Percentiles rank a stretch among this genome's conserved stretches.
These are phyloP conservation scores for Leccinellum albellum DNA, from an alignment of 768 basidiomycete species.

Conservation along the genomic window DNA sequence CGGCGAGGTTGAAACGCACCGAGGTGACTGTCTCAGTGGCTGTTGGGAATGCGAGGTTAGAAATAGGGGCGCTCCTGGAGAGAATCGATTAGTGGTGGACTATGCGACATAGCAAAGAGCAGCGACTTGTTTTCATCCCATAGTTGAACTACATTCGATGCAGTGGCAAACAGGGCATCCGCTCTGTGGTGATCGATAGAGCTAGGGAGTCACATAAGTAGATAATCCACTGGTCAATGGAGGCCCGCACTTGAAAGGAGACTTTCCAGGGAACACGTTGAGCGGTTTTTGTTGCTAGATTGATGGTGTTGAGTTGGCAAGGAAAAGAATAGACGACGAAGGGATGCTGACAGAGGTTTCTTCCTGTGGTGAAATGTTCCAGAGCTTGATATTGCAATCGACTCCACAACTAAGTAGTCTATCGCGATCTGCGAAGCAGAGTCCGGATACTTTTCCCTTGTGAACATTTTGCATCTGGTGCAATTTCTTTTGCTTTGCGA, in stretches of 20 bases:
- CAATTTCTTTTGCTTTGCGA: conserved; percentile 54
- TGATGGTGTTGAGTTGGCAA: conserved; percentile 8
- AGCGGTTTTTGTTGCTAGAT: conserved; percentile 51
- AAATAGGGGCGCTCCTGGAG: conserved; percentile 74
- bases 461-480: conserved; percentile 67
- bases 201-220: conserved; percentile 37
- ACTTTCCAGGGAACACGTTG: conserved; percentile 79
- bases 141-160: conserved; percentile 88
- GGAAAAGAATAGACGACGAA: background rate
- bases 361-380: conserved; percentile 48
- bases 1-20: conserved; percentile 91
- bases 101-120: background rate
- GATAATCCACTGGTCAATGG: background rate
- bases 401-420: conserved; percentile 76
- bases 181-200: conserved; percentile 92
- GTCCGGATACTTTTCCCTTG: conserved; percentile 80
- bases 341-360: conserved; percentile 36
- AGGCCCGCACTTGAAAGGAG: conserved; percentile 77
- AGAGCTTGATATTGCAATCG: conserved; percentile 79
- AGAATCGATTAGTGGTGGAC: conserved; percentile 6
- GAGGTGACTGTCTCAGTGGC: conserved; percentile 85
- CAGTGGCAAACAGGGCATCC: conserved; percentile 89
- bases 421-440: conserved; percentile 66
- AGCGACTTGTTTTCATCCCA: conserved; percentile 94
- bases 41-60: conserved; percentile 82